Conservation (phyloP, 2,329 filamentous ascomycete genomes). For the Myriosclerotinia curreyana region DNA sequence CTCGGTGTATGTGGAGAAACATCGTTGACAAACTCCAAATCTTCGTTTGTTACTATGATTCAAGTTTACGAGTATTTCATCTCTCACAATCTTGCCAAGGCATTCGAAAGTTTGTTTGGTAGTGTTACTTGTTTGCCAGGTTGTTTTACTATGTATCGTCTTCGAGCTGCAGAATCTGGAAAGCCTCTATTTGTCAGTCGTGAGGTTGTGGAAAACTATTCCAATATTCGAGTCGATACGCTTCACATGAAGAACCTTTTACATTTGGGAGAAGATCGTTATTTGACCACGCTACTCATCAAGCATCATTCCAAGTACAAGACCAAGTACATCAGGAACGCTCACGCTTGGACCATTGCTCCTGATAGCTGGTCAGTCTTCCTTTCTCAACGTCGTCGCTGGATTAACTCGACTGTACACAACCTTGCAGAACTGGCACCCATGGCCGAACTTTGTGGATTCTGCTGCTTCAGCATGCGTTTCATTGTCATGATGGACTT, state of each 20-base stretch:
- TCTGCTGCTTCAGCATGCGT: slow-evolving; percentile 99
- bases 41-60: slow-evolving; percentile 96
- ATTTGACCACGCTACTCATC: slow-evolving; percentile 87
- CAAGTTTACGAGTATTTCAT: slow-evolving; percentile 99
- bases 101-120: slow-evolving; percentile 95
- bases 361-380: slow-evolving; percentile 93
- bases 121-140: slow-evolving; percentile 96
- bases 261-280: slow-evolving; percentile 96
- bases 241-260: slow-evolving; percentile 98
- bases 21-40: slow-evolving; percentile 85
- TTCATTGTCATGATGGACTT: slow-evolving; percentile 96
- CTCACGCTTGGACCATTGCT: slow-evolving; percentile 95
- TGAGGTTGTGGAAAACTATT: slow-evolving; percentile 83
- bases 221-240: slow-evolving; percentile 93
- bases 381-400: slow-evolving; percentile 95
- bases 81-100: slow-evolving; percentile 94
- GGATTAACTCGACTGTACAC: slow-evolving; percentile 99
- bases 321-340: slow-evolving; percentile 92
- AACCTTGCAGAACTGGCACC: slow-evolving; percentile 95
- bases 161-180: slow-evolving; percentile 87
- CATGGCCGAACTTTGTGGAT: slow-evolving; percentile 90
- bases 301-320: slow-evolving; percentile 94
- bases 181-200: slow-evolving; percentile 95
- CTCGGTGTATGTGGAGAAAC: slow-evolving; percentile 96
- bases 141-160: slow-evolving; percentile 99